phyloP scores from a whole-genome alignment of 2,329 filamentous ascomycete species.

The Fragosphaeria purpurea region DNA sequence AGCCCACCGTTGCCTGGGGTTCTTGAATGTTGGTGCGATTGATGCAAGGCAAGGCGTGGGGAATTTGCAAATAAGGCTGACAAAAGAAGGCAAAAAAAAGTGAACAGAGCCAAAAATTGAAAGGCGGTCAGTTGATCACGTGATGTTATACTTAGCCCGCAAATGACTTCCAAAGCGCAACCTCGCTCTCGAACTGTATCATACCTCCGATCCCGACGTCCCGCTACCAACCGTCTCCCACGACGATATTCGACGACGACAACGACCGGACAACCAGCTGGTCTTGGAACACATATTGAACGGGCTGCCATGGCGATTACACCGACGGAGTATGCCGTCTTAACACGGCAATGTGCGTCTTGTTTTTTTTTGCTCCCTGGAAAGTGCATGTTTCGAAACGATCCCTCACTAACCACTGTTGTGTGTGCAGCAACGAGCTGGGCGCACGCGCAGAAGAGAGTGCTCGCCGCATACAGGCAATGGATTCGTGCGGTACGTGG shows the following conservation, averaged over 20 bases:
- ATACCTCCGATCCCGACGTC: too few species aligned
- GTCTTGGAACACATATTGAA: too few species aligned
- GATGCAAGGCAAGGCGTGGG: too few species aligned
- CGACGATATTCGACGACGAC: too few species aligned
- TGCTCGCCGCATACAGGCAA: constrained; percentile 81
- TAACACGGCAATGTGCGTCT: constrained; percentile 63
- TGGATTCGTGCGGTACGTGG: constrained; percentile 88
- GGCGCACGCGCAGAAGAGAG: constrained; percentile 77
- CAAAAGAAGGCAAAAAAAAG: background rate
- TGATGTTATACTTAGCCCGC: too few species aligned
- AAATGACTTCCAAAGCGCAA: too few species aligned
- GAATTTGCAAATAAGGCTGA: background rate
- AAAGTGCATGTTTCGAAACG: background rate
- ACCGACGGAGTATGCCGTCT: constrained; percentile 81
- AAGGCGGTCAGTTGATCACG: too few species aligned
- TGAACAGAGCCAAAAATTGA: background rate
- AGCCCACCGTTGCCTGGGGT: too few species aligned
- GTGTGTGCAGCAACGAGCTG: constrained; percentile 65
- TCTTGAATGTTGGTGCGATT: too few species aligned
- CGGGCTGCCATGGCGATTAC: constrained; percentile 63
- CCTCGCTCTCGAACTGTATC: too few species aligned
- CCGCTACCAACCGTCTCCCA: too few species aligned
- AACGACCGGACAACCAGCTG: too few species aligned
- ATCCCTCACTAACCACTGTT: background rate
- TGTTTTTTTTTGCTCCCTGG: constrained; percentile 12